Percentiles rank a stretch among this genome's conserved stretches.
Evolutionary conservation across 2,329 filamentous ascomycete genomes (phyloP).

Genomic region (Fusarium nanum): DNA sequence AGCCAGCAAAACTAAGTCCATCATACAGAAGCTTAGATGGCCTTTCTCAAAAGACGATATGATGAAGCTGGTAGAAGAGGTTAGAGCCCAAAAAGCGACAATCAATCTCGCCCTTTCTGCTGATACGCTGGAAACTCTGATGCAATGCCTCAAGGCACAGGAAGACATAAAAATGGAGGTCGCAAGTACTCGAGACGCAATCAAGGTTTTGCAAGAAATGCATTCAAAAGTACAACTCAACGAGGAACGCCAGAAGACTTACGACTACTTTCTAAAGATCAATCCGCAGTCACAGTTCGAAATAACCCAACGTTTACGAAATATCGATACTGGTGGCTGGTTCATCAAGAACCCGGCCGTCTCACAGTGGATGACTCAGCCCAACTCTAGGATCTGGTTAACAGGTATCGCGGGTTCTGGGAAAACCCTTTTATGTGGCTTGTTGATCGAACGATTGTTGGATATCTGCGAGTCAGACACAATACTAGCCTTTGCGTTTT

Average conservation of each 20-base stretch:
- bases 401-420: not conserved
- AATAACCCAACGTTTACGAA: not conserved
- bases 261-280: not conserved
- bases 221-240: not conserved
- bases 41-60: not conserved
- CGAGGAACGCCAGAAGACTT: not conserved
- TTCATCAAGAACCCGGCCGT: not conserved
- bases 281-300: not conserved
- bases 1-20: not conserved
- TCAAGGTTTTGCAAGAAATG: not conserved
- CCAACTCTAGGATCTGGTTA: not conserved
- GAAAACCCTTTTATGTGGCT: not conserved
- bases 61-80: not conserved
- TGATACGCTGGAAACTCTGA: not conserved
- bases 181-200: not conserved
- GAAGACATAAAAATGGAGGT: not conserved
- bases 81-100: not conserved
- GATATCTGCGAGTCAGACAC: not conserved
- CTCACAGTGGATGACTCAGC: not conserved
- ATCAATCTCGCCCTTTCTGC: not conserved
- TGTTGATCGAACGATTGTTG: not conserved
- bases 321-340: not conserved
- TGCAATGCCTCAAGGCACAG: not conserved
- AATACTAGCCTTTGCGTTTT: not conserved
- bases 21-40: not conserved